Conservation (phyloP, 306 rosid genomes). For the Pterocarpus macrocarpus region DNA sequence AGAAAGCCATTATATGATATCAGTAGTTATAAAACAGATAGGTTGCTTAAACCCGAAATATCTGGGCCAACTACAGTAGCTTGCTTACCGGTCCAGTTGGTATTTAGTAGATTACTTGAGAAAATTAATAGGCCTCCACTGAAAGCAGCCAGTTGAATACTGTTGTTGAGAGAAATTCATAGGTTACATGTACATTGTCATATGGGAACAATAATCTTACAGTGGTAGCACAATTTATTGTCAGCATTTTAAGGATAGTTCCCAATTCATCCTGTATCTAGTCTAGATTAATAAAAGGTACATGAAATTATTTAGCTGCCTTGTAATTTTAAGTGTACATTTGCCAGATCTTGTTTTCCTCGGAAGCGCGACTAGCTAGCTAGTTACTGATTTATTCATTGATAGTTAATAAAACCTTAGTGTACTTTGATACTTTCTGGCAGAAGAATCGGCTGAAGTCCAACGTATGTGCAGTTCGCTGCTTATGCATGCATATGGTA, state of each 20-base stretch:
- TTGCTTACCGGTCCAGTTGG: slow-evolving; percentile 91
- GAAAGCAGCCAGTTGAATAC: slow-evolving; percentile 63
- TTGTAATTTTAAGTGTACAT: too few species aligned
- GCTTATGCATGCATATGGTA: too few species aligned
- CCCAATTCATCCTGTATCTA: slow-evolving; percentile 45
- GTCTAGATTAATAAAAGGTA: neutral
- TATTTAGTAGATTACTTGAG: slow-evolving; percentile 93
- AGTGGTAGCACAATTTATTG: slow-evolving; percentile 55
- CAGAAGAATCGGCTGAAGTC: too few species aligned
- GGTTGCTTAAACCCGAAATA: slow-evolving; percentile 74
- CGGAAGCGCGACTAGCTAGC: too few species aligned
- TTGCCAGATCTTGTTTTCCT: too few species aligned
- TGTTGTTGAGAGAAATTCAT: slow-evolving; percentile 67
- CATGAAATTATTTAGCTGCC: too few species aligned
- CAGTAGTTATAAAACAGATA: slow-evolving; percentile 60
- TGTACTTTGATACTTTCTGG: too few species aligned
- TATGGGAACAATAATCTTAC: slow-evolving; percentile 58
- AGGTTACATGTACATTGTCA: slow-evolving; percentile 78
- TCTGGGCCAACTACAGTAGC: slow-evolving; percentile 80
- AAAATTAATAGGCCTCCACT: slow-evolving; percentile 94
- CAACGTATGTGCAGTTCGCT: too few species aligned
- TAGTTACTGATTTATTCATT: too few species aligned
- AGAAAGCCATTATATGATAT: slow-evolving; percentile 66
- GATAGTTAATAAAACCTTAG: too few species aligned
- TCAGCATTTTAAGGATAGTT: slow-evolving; percentile 45